Evolutionary conservation across 164 flowering plant species (phyloP).

Genomic region (Paratinospora sagittata): DNA sequence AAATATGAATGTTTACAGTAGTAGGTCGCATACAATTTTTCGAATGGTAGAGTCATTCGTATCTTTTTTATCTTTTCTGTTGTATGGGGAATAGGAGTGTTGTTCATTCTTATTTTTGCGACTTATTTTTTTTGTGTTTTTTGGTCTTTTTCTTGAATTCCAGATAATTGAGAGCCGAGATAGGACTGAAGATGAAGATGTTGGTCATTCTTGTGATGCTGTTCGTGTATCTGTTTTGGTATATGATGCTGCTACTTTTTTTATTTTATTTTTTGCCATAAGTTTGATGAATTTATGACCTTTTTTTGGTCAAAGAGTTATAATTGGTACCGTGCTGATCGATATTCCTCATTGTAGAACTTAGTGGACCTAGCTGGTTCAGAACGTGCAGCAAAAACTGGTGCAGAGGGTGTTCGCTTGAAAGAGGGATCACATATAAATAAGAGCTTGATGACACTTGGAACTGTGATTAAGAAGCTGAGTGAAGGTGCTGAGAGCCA

Average conservation of each 20-base stretch:
- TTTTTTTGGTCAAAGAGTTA: too few species aligned
- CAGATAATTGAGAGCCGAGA: constrained; percentile 96
- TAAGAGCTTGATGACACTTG: constrained; percentile 95
- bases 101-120: too few species aligned
- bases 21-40: constrained; percentile 94
- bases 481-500: constrained; percentile 98
- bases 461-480: constrained; percentile 89
- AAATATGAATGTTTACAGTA: constrained; percentile 89
- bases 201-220: constrained; percentile 71
- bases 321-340: background rate
- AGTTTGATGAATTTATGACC: background rate
- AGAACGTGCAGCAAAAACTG: constrained; percentile 98
- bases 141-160: constrained; percentile 9
- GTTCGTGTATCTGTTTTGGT: constrained; percentile 98
- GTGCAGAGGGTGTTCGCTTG: constrained; percentile 91
- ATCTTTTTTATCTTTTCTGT: background rate
- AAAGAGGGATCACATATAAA: constrained; percentile 99
- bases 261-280: background rate
- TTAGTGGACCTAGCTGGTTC: constrained; percentile 98
- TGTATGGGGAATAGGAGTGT: too few species aligned
- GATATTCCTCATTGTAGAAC: constrained; percentile 35
- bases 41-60: constrained; percentile 65
- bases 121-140: too few species aligned
- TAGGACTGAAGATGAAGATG: constrained; percentile 49
- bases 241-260: constrained; percentile 10